Conservation (phyloP, 2,329 filamentous ascomycete genomes). For the Colletotrichum somersetense region DNA sequence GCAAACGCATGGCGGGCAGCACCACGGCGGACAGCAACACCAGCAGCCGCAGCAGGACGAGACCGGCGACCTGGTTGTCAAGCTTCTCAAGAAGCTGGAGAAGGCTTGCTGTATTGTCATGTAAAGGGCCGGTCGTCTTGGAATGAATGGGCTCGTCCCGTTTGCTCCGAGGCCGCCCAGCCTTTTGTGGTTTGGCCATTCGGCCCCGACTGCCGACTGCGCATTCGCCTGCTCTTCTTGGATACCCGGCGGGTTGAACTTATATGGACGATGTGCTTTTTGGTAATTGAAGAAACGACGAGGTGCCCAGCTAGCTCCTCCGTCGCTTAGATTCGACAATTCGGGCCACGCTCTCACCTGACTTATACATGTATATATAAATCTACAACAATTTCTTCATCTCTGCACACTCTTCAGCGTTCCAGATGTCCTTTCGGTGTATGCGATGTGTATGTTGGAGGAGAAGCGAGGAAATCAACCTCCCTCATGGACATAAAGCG, state of each 20-base stretch:
- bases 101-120: conserved; percentile 81
- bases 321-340: background rate
- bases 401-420: background rate
- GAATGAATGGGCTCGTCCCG: background rate
- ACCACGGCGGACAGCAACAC: conserved; percentile 55
- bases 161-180: background rate
- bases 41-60: conserved; percentile 59
- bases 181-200: background rate
- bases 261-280: conserved; percentile 21
- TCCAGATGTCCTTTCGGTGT: background rate
- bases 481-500: background rate
- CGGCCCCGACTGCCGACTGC: too few species aligned
- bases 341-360: too few species aligned
- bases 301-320: conserved; percentile 21
- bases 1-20: conserved; percentile 50
- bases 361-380: background rate
- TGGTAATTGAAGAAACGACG: conserved; percentile 14
- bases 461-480: background rate
- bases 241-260: conserved; percentile 14
- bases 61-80: conserved; percentile 71
- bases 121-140: conserved; percentile 57
- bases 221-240: conserved; percentile 7
- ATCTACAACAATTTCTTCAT: background rate
- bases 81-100: conserved; percentile 74
- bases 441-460: too few species aligned